Conservation (phyloP, 768 basidiomycete species). For the Podaxis mareebaensis region DNA sequence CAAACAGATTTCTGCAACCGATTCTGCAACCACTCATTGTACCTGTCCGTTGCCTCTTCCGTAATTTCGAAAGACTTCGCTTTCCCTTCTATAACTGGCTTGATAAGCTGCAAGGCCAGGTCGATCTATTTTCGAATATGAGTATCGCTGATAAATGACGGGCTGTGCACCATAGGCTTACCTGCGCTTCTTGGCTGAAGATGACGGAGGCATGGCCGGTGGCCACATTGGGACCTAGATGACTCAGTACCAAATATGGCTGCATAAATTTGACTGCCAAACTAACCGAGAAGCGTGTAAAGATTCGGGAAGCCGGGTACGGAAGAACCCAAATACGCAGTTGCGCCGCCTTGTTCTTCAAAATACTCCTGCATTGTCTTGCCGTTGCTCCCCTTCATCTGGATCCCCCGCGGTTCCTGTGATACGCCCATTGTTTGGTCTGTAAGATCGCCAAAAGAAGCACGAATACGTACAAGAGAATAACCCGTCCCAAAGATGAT, state of each 20-base stretch:
- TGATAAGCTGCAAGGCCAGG: conserved; percentile 48
- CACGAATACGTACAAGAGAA: conserved; percentile 37
- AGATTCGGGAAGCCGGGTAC: conserved; percentile 59
- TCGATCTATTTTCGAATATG: conserved; percentile 39
- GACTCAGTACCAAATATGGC: conserved; percentile 9
- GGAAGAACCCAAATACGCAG: conserved; percentile 54
- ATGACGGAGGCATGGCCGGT: conserved; percentile 61
- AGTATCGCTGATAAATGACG: conserved; percentile 13
- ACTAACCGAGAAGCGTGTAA: conserved; percentile 48
- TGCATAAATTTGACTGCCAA: conserved; percentile 10
- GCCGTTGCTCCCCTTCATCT: conserved; percentile 44
- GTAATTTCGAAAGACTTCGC: conserved; percentile 52
- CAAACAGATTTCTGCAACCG: conserved; percentile 51
- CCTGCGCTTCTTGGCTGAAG: conserved; percentile 58
- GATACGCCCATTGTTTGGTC: conserved; percentile 3
- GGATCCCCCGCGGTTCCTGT: conserved; percentile 38
- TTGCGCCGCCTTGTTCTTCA: conserved; percentile 46
- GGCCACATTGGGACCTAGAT: conserved; percentile 54
- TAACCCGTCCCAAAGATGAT: conserved; percentile 61
- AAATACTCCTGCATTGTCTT: conserved; percentile 45
- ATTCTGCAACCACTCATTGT: conserved; percentile 53
- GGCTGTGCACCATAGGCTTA: conserved; percentile 19
- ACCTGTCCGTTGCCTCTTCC: conserved; percentile 44
- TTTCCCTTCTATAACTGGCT: conserved; percentile 49
- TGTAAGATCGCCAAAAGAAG: conserved; percentile 7